phyloP scores from a whole-genome alignment of 2,329 filamentous ascomycete genomes.

The Drechslerella coelobrocha region DNA sequence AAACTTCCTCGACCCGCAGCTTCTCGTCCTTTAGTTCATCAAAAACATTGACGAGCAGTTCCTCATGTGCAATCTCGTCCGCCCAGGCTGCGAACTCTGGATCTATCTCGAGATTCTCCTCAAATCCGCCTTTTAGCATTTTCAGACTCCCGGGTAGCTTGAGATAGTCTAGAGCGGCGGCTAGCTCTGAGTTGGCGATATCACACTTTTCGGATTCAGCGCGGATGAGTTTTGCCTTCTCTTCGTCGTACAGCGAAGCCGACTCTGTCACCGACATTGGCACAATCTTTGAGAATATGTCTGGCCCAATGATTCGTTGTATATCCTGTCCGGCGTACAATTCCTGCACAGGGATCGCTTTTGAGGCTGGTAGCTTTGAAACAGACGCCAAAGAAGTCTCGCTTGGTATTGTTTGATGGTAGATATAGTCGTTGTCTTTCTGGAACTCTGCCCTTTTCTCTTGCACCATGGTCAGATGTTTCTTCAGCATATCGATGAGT shows the following conservation, averaged over 20 bases:
- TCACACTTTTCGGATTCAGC: constrained; percentile 94
- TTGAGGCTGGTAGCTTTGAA: constrained; percentile 89
- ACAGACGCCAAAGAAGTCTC: constrained; percentile 83
- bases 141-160: constrained; percentile 87
- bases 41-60: constrained; percentile 78
- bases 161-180: constrained; percentile 89
- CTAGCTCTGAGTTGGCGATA: constrained; percentile 92
- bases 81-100: constrained; percentile 95
- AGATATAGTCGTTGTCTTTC: constrained; percentile 98
- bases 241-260: constrained; percentile 95
- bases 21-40: constrained; percentile 80
- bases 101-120: constrained; percentile 81
- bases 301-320: constrained; percentile 92
- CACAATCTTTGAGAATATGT: constrained; percentile 95
- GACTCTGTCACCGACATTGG: constrained; percentile 95
- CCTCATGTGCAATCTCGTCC: constrained; percentile 78
- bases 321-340: constrained; percentile 97
- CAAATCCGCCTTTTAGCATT: constrained; percentile 88
- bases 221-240: constrained; percentile 93
- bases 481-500: constrained; percentile 80
- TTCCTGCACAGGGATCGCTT: constrained; percentile 95
- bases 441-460: constrained; percentile 76
- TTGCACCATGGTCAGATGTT: constrained; percentile 79
- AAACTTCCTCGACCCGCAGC: constrained; percentile 71
- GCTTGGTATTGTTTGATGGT: constrained; percentile 87